Percentiles rank a stretch among this genome's conserved stretches.
Conservation (phyloP, 192 early-diverging fungal genomes). For the Thamnidium elegans region DNA sequence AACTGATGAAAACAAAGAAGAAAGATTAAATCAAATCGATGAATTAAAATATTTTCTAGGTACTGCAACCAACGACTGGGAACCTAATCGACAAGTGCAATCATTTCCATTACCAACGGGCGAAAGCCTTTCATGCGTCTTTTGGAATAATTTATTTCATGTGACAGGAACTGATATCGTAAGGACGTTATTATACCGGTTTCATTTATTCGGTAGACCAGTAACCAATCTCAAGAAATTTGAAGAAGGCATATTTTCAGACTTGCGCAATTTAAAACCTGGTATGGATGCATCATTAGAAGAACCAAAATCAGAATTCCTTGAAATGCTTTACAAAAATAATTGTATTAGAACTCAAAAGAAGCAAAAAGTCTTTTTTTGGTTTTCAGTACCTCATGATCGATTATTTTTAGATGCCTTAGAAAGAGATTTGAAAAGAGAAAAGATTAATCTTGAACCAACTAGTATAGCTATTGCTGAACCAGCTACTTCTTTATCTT, state of each 20-base stretch:
- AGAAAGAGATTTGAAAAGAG: conserved; percentile 93
- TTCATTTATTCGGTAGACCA: conserved; percentile 84
- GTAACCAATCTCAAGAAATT: conserved; percentile 93
- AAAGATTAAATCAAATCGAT: conserved; percentile 38
- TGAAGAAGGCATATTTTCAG: conserved; percentile 97
- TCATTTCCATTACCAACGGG: conserved; percentile 73
- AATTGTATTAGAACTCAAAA: conserved; percentile 97
- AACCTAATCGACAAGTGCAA: conserved; percentile 49
- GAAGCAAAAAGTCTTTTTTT: conserved; percentile 99
- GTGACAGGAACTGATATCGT: conserved; percentile 98
- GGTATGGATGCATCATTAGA: conserved; percentile 89
- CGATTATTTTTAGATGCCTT: conserved; percentile 92
- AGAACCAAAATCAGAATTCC: conserved; percentile 88
- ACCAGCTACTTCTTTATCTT: conserved; percentile 55
- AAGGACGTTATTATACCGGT: conserved; percentile 84
- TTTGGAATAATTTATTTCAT: conserved; percentile 90
- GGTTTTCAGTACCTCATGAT: conserved; percentile 95
- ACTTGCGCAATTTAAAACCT: conserved; percentile 92
- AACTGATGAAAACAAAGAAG: conserved; percentile 17
- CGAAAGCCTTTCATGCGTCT: conserved; percentile 88
- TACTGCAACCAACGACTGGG: conserved; percentile 67
- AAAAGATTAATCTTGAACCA: conserved; percentile 78
- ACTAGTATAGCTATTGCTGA: conserved; percentile 72
- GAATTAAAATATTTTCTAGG: conserved; percentile 57
- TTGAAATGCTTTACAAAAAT: conserved; percentile 93